These are phyloP conservation scores for Amauroascus verrucosus DNA, from an alignment of 2,329 filamentous ascomycete genomes.

Conservation along the genomic window DNA sequence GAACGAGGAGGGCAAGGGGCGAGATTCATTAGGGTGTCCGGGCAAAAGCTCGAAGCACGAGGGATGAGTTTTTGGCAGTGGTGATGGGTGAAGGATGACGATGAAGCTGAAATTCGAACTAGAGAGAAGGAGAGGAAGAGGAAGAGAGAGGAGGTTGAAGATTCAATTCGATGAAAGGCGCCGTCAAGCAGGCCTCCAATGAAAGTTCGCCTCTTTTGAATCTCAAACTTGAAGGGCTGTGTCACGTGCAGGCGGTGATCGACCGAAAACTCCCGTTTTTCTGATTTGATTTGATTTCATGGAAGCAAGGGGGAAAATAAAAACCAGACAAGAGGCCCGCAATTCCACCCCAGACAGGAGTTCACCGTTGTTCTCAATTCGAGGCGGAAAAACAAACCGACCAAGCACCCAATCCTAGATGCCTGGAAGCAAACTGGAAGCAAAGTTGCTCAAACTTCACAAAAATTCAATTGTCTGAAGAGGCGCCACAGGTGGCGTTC, in stretches of 20 bases:
- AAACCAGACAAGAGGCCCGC: no score
- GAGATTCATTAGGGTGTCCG: not conserved
- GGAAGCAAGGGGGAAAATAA: no score
- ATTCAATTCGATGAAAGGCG: not conserved
- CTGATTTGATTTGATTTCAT: no score
- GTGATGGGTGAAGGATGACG: not conserved
- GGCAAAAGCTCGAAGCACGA: no score
- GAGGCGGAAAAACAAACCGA: no score
- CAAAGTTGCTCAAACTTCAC: no score
- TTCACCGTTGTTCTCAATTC: no score
- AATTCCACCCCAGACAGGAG: no score
- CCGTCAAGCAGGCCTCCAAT: not conserved
- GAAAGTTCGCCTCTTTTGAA: not conserved
- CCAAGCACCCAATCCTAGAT: no score
- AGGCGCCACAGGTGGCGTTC: not conserved
- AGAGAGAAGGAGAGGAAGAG: not conserved
- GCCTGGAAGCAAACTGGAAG: no score
- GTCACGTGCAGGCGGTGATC: slow-evolving; percentile 6
- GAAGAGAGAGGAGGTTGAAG: not conserved
- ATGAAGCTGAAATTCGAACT: not conserved
- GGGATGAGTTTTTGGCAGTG: no score
- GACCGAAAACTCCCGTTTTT: not conserved
- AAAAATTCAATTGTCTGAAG: no score
- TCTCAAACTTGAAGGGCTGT: slow-evolving; percentile 6
- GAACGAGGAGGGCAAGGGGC: not conserved